Evolutionary conservation across 495 filamentous ascomycete genomes (phyloP).

Genomic region (Copromyces sp.): DNA sequence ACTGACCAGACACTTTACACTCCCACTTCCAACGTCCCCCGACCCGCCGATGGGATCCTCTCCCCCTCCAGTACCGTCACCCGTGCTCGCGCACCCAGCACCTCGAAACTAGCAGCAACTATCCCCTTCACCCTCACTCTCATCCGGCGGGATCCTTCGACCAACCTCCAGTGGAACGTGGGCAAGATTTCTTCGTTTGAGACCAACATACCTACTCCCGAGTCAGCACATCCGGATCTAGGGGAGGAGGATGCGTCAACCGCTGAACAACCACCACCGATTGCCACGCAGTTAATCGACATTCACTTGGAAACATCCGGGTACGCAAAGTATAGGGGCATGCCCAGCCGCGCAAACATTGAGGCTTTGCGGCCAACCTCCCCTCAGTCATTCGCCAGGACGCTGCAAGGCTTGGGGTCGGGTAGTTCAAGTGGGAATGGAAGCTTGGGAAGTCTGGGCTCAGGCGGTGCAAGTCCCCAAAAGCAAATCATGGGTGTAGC

Average conservation of each 20-base stretch:
- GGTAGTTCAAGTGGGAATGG: background rate
- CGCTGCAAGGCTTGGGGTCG: slow-evolving; percentile 4
- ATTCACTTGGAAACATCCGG: slow-evolving; percentile 37
- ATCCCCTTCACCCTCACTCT: slow-evolving; percentile 59
- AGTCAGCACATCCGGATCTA: slow-evolving; percentile 15
- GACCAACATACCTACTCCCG: slow-evolving; percentile 27
- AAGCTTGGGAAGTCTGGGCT: background rate
- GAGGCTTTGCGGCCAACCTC: slow-evolving; percentile 24
- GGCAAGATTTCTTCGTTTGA: slow-evolving; percentile 52
- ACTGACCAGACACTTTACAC: background rate
- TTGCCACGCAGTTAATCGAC: slow-evolving; percentile 28
- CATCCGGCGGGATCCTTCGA: slow-evolving; percentile 76
- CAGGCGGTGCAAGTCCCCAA: background rate
- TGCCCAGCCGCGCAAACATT: slow-evolving; percentile 27
- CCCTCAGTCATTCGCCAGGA: slow-evolving; percentile 15
- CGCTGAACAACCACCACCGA: slow-evolving; percentile 18
- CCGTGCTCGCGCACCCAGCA: slow-evolving; percentile 8
- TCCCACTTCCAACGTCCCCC: background rate
- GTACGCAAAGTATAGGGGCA: slow-evolving; percentile 39
- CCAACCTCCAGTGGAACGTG: slow-evolving; percentile 81
- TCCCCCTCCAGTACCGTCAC: slow-evolving; percentile 9
- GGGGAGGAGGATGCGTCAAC: slow-evolving; percentile 41
- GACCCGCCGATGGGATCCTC: background rate
- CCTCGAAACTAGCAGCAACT: slow-evolving; percentile 8
- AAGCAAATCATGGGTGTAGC: background rate